A percentile compares a stretch with the other conserved stretches of the same genome.
phyloP scores from a whole-genome alignment of 2,329 filamentous ascomycete species.

The Xylaria multiplex region DNA sequence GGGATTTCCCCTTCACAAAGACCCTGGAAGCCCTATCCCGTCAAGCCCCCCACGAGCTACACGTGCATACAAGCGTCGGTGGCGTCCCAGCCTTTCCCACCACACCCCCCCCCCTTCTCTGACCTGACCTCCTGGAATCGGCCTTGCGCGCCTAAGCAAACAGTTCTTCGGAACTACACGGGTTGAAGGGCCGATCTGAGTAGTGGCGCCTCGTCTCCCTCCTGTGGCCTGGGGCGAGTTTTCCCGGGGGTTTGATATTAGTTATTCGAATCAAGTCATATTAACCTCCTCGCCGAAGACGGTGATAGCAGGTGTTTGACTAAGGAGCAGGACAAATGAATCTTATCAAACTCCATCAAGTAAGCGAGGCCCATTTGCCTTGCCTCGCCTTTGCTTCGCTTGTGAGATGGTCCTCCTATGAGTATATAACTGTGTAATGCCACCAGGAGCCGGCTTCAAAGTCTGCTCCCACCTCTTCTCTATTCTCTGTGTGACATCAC shows the following conservation, averaged over 20 bases:
- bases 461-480: background rate
- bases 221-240: slow-evolving; percentile 14
- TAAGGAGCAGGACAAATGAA: slow-evolving; percentile 10
- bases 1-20: background rate
- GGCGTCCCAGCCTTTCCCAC: slow-evolving; percentile 23
- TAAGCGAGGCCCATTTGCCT: slow-evolving; percentile 7
- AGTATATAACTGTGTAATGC: slow-evolving; percentile 28
- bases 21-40: background rate
- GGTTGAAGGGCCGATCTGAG: slow-evolving; percentile 21
- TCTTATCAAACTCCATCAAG: slow-evolving; percentile 2
- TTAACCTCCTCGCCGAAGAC: slow-evolving; percentile 32
- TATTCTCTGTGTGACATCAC: slow-evolving; percentile 20
- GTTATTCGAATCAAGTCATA: slow-evolving; percentile 35
- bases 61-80: slow-evolving; percentile 1
- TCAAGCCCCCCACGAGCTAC: slow-evolving; percentile 23
- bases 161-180: slow-evolving; percentile 17
- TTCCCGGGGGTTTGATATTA: slow-evolving; percentile 23
- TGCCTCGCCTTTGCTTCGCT: background rate
- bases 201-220: slow-evolving; percentile 11
- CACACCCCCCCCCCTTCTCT: background rate
- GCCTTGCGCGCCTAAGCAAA: slow-evolving; percentile 12
- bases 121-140: slow-evolving; percentile 26
- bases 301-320: slow-evolving; percentile 20
- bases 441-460: slow-evolving; percentile 5
- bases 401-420: background rate